A percentile compares a stretch with the other conserved stretches of the same genome.
phyloP scores from a whole-genome alignment of 2,329 filamentous ascomycete genomes.

The Aspergillus spinulosporus region DNA sequence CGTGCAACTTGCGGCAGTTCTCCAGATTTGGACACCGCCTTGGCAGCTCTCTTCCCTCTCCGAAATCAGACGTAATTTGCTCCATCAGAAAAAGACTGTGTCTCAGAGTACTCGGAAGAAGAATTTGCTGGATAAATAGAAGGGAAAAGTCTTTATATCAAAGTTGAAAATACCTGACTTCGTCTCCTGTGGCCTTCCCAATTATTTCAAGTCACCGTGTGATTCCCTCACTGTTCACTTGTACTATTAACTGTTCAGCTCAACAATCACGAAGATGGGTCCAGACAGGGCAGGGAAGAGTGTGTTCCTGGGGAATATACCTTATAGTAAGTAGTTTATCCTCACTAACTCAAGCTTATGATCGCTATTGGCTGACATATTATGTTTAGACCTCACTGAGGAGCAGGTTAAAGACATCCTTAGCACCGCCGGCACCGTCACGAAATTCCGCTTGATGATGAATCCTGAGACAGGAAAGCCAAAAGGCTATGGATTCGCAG shows the following conservation, averaged over 20 bases:
- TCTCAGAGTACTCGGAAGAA: constrained; percentile 6
- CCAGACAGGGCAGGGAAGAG: constrained; percentile 48
- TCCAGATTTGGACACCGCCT: constrained; percentile 30
- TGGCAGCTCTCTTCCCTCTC: constrained; percentile 7
- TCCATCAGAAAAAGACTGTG: not conserved
- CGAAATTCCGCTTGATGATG: constrained; percentile 90
- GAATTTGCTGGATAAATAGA: not conserved
- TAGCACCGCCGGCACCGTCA: constrained; percentile 81
- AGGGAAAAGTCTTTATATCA: not conserved
- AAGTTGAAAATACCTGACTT: constrained; percentile 3
- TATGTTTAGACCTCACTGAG: constrained; percentile 77
- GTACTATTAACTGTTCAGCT: not conserved
- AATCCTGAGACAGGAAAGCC: constrained; percentile 92
- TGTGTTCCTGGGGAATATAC: constrained; percentile 58
- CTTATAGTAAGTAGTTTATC: constrained; percentile 67
- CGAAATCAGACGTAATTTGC: not conserved
- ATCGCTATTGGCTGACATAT: not conserved
- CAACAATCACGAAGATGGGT: constrained; percentile 36
- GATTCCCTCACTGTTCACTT: not conserved
- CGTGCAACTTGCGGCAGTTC: constrained; percentile 21
- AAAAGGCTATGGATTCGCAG: constrained; percentile 95
- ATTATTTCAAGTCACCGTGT: not conserved
- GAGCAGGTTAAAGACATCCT: constrained; percentile 96
- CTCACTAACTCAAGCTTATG: not conserved
- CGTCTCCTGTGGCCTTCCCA: not conserved